Percentiles rank a stretch among this genome's conserved stretches.
Evolutionary conservation across 768 basidiomycete species (phyloP).

Genomic region (Tylopilus felleus): DNA sequence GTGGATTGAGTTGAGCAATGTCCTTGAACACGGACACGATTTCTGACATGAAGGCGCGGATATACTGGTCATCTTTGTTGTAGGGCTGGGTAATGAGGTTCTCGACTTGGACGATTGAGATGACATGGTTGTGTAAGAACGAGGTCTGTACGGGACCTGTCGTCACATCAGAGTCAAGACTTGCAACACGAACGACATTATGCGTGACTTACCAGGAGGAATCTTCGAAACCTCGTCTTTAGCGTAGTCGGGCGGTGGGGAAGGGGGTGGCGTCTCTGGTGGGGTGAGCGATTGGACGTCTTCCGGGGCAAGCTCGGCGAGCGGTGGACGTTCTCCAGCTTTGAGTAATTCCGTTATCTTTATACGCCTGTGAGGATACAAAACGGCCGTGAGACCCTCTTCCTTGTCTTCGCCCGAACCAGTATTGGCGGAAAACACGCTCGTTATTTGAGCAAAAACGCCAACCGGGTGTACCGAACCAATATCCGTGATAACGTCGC

Average conservation of each 20-base stretch:
- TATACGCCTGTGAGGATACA: constrained; percentile 91
- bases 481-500: constrained; percentile 86
- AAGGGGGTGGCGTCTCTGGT: constrained; percentile 37
- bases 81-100: constrained; percentile 81
- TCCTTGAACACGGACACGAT: constrained; percentile 98
- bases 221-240: constrained; percentile 25
- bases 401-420: constrained; percentile 64
- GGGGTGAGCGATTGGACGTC: constrained; percentile 44
- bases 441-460: constrained; percentile 96
- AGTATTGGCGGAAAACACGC: constrained; percentile 68
- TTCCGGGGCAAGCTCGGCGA: constrained; percentile 37
- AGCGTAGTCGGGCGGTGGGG: constrained; percentile 25
- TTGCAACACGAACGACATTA: no score
- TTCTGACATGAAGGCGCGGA: constrained; percentile 94
- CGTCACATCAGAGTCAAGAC: constrained; percentile 1
- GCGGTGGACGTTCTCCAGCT: constrained; percentile 42
- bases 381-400: constrained; percentile 89
- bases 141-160: constrained; percentile 72
- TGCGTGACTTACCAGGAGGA: constrained; percentile 18
- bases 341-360: constrained; percentile 84
- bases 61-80: constrained; percentile 91
- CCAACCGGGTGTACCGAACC: constrained; percentile 90
- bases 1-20: constrained; percentile 92
- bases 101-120: constrained; percentile 87
- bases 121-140: constrained; percentile 74